Conservation (phyloP, 225 moss, liverwort and hornwort genomes). For the Climacium dendroides region DNA sequence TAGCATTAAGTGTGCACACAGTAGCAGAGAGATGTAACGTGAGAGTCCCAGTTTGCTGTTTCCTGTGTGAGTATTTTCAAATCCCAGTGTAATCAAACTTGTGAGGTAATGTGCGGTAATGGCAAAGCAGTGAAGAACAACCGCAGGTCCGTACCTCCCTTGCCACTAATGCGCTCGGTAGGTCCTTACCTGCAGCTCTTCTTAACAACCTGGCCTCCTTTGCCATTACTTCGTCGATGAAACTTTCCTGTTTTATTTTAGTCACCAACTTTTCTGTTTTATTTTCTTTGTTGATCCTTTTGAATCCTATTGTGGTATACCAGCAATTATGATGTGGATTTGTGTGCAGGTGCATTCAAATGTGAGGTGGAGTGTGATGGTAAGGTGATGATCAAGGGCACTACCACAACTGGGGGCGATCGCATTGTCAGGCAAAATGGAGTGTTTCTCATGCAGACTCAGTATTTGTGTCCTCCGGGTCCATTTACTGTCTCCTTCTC, state of each 20-base stretch:
- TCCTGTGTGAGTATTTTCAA: not conserved
- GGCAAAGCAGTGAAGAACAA: not conserved
- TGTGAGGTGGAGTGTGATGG: constrained; percentile 97
- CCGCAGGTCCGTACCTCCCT: not conserved
- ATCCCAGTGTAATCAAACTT: not conserved
- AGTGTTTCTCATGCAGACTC: constrained; percentile 65
- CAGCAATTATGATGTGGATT: not conserved
- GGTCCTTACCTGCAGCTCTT: not conserved
- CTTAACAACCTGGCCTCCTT: not conserved
- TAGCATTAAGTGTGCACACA: not conserved
- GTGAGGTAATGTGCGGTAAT: not conserved
- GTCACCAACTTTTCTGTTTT: not conserved
- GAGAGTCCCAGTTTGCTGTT: not conserved
- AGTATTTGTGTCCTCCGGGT: constrained; percentile 48
- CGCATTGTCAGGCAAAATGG: constrained; percentile 53
- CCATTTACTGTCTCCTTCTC: constrained; percentile 53
- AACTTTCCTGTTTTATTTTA: not conserved
- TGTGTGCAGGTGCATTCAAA: constrained; percentile 76
- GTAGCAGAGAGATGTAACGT: not conserved
- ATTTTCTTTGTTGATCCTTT: not conserved
- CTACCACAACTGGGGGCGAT: constrained; percentile 80
- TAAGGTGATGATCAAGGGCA: constrained; percentile 93
- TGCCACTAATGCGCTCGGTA: not conserved
- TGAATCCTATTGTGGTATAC: not conserved
- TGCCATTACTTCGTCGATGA: not conserved